Percentiles rank a stretch among this genome's conserved stretches.
Conservation (phyloP, 2,329 filamentous ascomycete species). For the Hysterium pulicare region DNA sequence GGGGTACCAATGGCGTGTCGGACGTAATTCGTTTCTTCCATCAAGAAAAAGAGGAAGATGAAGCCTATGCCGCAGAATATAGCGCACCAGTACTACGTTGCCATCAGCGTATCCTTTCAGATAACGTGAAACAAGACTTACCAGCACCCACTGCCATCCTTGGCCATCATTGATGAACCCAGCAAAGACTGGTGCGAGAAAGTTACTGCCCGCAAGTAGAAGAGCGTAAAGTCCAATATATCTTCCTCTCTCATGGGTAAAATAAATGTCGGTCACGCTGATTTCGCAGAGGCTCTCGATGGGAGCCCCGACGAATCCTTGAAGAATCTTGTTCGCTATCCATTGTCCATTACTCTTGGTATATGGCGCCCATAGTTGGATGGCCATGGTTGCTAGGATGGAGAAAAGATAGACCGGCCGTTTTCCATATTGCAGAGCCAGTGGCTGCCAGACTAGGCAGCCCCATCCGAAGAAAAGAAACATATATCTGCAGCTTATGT, state of each 20-base stretch:
- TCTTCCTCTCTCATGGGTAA: conserved; percentile 44
- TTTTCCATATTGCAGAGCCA: conserved; percentile 53
- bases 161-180: conserved; percentile 50
- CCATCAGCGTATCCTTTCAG: neutral
- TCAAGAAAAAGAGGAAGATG: conserved; percentile 55
- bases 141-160: conserved; percentile 51
- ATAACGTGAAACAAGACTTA: neutral
- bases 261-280: conserved; percentile 44
- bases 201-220: conserved; percentile 44
- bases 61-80: conserved; percentile 51
- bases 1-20: conserved; percentile 18
- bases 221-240: conserved; percentile 46
- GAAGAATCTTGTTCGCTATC: conserved; percentile 46
- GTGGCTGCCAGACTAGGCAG: conserved; percentile 51
- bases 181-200: conserved; percentile 47
- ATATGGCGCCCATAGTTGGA: conserved; percentile 45
- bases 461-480: conserved; percentile 53
- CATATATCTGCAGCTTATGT: conserved; percentile 35
- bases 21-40: conserved; percentile 59
- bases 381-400: conserved; percentile 37
- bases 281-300: conserved; percentile 50
- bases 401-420: conserved; percentile 47
- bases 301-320: conserved; percentile 48
- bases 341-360: conserved; percentile 45
- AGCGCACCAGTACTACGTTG: conserved; percentile 48